Evolutionary conservation across 2,329 filamentous ascomycete genomes (phyloP).

Genomic region (Dendrostoma leiphaemia): DNA sequence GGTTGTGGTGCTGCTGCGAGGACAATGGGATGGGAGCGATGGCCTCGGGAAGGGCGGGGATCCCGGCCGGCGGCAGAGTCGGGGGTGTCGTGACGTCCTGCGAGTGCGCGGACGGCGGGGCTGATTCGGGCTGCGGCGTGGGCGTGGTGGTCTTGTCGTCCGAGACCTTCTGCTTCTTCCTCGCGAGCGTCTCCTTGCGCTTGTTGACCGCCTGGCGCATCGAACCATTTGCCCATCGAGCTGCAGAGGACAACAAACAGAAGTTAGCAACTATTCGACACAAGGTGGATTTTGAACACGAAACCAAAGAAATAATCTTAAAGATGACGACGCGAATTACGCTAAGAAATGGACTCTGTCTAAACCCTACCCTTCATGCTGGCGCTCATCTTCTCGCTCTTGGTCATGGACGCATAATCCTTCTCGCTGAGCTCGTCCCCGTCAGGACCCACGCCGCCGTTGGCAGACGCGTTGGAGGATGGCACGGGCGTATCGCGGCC

Average conservation of each 20-base stretch:
- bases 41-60: not conserved
- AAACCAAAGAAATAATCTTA: not conserved
- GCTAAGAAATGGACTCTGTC: not conserved
- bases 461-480: conserved; percentile 26
- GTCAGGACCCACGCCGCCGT: conserved; percentile 26
- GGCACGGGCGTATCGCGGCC: conserved; percentile 26
- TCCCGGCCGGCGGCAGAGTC: not conserved
- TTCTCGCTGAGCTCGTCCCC: conserved; percentile 41
- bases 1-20: too few species aligned
- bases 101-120: conserved; percentile 12
- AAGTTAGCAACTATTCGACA: conserved; percentile 1
- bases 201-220: conserved; percentile 61
- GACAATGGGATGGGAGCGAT: too few species aligned
- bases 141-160: conserved; percentile 16
- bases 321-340: not conserved
- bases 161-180: conserved; percentile 43
- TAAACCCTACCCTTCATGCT: conserved; percentile 64
- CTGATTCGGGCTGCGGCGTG: conserved; percentile 14
- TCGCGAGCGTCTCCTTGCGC: conserved; percentile 57
- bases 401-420: conserved; percentile 61
- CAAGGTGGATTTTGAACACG: conserved; percentile 1
- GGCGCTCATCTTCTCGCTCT: conserved; percentile 65
- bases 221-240: conserved; percentile 59
- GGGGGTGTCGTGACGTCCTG: not conserved
- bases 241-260: conserved; percentile 29